Conservation (phyloP, 345 rosid genomes). For the Eucalyptus decipiens region DNA sequence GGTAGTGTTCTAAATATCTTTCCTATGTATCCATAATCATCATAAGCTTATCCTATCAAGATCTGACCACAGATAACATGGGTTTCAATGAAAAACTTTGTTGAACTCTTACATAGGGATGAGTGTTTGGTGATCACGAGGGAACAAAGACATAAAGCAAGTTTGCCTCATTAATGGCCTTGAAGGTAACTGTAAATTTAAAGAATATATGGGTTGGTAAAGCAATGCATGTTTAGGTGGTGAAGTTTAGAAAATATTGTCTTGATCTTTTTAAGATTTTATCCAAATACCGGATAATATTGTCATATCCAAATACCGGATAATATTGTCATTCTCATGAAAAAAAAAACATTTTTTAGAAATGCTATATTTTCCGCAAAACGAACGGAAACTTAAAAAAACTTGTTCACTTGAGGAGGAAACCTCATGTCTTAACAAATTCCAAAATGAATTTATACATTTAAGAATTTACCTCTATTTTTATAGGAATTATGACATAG, state of each 20-base stretch:
- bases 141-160: neutral
- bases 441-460: neutral
- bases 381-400: neutral
- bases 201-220: neutral
- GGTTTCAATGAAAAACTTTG: too few species aligned
- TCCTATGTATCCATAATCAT: too few species aligned
- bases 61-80: too few species aligned
- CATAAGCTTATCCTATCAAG: too few species aligned
- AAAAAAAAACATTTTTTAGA: too few species aligned
- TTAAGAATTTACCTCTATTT: neutral
- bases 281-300: too few species aligned
- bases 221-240: neutral
- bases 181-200: neutral
- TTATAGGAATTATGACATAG: neutral
- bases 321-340: too few species aligned
- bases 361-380: rapidly evolving
- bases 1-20: too few species aligned
- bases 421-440: neutral
- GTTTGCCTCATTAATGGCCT: neutral
- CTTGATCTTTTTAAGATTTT: too few species aligned
- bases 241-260: neutral
- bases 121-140: too few species aligned
- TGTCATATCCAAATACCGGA: too few species aligned
- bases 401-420: neutral
- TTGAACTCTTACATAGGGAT: too few species aligned